phyloP scores from a whole-genome alignment of 2,329 filamentous ascomycete species.

The Fusarium virguliforme region DNA sequence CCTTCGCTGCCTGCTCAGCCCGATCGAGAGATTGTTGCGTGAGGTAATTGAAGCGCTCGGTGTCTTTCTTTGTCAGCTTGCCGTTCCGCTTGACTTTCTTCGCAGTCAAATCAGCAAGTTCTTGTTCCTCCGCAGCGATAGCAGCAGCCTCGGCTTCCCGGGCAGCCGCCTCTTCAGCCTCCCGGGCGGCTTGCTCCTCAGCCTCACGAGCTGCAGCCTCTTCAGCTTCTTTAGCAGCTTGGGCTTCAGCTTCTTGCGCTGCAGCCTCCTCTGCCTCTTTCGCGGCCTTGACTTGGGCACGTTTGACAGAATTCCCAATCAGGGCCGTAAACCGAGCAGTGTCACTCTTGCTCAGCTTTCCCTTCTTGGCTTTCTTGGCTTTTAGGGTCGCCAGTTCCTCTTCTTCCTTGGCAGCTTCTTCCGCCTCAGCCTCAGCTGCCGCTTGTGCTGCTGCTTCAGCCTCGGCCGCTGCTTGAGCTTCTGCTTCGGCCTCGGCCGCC shows the following conservation, averaged over 20 bases:
- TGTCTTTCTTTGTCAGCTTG: conserved; percentile 47
- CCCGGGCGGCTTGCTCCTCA: conserved; percentile 32
- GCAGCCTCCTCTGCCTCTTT: conserved; percentile 43
- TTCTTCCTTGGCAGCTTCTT: conserved; percentile 47
- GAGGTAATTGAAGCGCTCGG: conserved; percentile 43
- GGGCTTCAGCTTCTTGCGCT: conserved; percentile 29
- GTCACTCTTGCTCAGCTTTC: conserved; percentile 46
- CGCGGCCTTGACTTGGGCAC: conserved; percentile 44
- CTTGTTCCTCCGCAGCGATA: conserved; percentile 50
- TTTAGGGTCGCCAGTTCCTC: conserved; percentile 43
- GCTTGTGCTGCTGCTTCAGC: conserved; percentile 42
- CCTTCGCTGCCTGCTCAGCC: conserved; percentile 50
- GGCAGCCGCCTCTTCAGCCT: conserved; percentile 38
- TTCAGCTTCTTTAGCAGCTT: conserved; percentile 42
- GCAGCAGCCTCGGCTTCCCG: conserved; percentile 52
- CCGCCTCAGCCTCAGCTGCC: conserved; percentile 39
- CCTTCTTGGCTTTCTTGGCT: conserved; percentile 56
- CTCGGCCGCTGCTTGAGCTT: conserved; percentile 38
- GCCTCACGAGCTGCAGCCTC: conserved; percentile 50
- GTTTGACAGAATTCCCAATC: conserved; percentile 42
- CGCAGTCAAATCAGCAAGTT: conserved; percentile 41
- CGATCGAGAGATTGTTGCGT: conserved; percentile 32
- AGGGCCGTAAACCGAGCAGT: conserved; percentile 43
- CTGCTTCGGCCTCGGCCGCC: conserved; percentile 34
- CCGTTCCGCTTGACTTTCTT: conserved; percentile 47